Evolutionary conservation across 345 rosid species (phyloP), one percentile per base, ranked within the genome.

Genomic region (Boechera retrofracta): DNA sequence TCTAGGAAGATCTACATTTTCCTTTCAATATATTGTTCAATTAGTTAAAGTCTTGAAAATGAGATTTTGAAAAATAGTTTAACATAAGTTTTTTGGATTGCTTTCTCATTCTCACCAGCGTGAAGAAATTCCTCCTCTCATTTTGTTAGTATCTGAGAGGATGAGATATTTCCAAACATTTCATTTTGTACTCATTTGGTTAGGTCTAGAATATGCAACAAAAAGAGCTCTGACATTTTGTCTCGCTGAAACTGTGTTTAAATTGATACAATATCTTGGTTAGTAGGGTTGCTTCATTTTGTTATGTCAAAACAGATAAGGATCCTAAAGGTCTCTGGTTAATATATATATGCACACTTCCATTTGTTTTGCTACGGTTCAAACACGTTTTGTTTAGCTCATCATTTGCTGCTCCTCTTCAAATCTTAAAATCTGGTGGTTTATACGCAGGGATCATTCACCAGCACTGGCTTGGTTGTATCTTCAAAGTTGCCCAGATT

Each of bases 401-500:
- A 45, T 35, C 35, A 52, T 44, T 57, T 64, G 15, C 55, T 64
- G 21, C 55, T 64, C 2, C 28, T 56, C 12, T 45, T 28, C 32
- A 53, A 35, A 9, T 49, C 54, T 48, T 36, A 28, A 41, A 32
- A 42, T 5, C 44, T 0, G 45, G 24, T 64, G 52, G 72, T 65
- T 12, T 5, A 78, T 71, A 49, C 0, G 63, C 85, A 96, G 98
- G 97, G 98, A 58, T 95, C 94, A 57, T 86, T 89, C 80, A 87
- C 91, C 39, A 88, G 98, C 88, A 96, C 98, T 33, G 98, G 98
- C 51, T 80, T 96, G 85, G 85, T 87, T 44, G 86, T 96, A 66
- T 91, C 97, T 57, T 93, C 98, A 56, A 93, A 93, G 78, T 76
- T 93, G 73, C 96, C 98, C 1, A 93, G 98, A 83, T 96, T 93